Base-by-base conservation (phyloP, 257 asterid species). In the Eucommia ulmoides region DNA sequence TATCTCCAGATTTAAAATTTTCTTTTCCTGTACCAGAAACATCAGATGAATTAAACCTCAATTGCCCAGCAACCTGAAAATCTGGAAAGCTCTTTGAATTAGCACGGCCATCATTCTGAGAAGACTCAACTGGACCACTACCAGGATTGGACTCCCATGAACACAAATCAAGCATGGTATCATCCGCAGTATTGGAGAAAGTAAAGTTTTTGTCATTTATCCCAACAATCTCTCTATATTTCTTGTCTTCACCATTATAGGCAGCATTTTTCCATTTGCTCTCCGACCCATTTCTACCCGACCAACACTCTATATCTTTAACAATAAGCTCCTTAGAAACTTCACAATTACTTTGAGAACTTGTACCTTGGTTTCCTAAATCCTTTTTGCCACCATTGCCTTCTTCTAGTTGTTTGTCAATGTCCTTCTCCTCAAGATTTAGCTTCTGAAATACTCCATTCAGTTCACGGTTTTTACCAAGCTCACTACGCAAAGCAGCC, bases 401-500 rank as follows among this genome's bases (percentile, higher is more conserved):
- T 53, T 77, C 88, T 59, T 76, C 84, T 5, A 50, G 58, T 17
- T 75, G 58, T 25, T 44, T 65, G 58, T 65, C 69, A 17, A 74
- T 42, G 58, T 68, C 92, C 66, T 71, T 73, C 47, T 80, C 88
- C 29, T 74, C 80, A 8, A 76, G 74, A 1, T 62, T 71, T 33
- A 80, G 83, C 74, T 77, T 79, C 62, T 81, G 81, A 61, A 86
- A 71, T 49, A 69, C 56, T 38, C 65, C 84, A 60, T 68, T 76
- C 54, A 86, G 56, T 52, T 79, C 98, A 1, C 87, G 83, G 49
- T 77, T 74, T 54, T 60, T 75, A 60, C 70, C 73, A 70, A 91
- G 67, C 69, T 91, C 98, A 51, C 77, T 70, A n/a, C 80, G 73
- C 59, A 91, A 67, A 23, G 99, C 96, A 19, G 96, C 94, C 67